Conservation (phyloP, 2,329 filamentous ascomycete genomes). For the Aureobasidium subglaciale region DNA sequence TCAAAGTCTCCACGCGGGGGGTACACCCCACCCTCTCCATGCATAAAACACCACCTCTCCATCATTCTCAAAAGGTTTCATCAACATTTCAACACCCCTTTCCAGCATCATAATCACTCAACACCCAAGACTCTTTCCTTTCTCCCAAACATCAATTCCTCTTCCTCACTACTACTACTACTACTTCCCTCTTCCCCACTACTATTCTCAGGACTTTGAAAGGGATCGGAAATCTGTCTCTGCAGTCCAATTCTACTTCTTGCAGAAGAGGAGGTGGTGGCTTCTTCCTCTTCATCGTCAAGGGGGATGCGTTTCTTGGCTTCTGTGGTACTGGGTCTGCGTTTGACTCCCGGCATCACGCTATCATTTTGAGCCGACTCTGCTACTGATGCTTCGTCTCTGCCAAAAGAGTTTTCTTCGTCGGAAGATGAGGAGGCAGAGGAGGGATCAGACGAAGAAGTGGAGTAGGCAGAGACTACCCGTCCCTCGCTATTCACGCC, state of each 20-base stretch:
- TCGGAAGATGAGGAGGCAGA: slow-evolving; percentile 49
- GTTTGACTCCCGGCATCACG: slow-evolving; percentile 16
- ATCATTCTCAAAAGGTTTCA: too few species aligned
- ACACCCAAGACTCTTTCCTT: background rate
- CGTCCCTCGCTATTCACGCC: slow-evolving; percentile 22
- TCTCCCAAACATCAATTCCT: background rate
- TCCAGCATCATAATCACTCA: background rate
- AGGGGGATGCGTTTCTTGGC: slow-evolving; percentile 27
- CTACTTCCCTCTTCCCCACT: background rate
- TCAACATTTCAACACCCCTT: background rate
- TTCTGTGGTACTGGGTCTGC: slow-evolving; percentile 30
- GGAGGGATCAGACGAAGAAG: slow-evolving; percentile 55
- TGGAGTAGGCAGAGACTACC: slow-evolving; percentile 27
- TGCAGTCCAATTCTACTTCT: background rate
- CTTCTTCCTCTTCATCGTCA: background rate
- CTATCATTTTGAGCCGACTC: background rate
- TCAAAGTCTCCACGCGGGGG: too few species aligned
- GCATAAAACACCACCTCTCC: too few species aligned
- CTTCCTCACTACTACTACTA: background rate
- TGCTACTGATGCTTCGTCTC: slow-evolving; percentile 22
- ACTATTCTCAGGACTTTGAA: background rate
- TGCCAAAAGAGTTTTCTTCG: slow-evolving; percentile 9
- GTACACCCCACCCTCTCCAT: too few species aligned
- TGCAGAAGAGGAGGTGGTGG: too few species aligned
- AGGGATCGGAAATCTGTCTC: background rate